Evolutionary conservation across 2,329 filamentous ascomycete genomes (phyloP).

Genomic region (Xylaria sp.): DNA sequence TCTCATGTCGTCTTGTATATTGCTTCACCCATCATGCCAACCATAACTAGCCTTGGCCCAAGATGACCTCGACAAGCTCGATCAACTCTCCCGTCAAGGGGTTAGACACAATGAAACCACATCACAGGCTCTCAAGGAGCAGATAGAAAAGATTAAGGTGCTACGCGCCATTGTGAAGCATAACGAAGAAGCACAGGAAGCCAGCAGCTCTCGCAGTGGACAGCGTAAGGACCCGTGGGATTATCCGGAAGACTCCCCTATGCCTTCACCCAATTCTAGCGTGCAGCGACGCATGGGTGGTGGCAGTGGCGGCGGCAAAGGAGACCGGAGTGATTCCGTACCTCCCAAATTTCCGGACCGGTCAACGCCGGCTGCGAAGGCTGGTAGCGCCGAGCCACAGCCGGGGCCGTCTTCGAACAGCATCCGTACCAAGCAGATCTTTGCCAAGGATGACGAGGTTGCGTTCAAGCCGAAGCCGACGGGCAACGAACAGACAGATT

Average conservation of each 20-base stretch:
- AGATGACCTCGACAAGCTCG: constrained; percentile 50
- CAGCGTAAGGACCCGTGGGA: constrained; percentile 54
- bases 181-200: constrained; percentile 50
- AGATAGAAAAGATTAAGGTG: constrained; percentile 53
- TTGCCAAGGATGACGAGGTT: constrained; percentile 71
- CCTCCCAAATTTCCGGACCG: constrained; percentile 62
- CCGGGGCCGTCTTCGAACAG: constrained; percentile 48
- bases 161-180: constrained; percentile 50
- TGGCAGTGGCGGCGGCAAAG: constrained; percentile 42
- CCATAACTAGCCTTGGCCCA: constrained; percentile 42
- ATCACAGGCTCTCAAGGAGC: constrained; percentile 27
- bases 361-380: constrained; percentile 48
- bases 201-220: constrained; percentile 45
- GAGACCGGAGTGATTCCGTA: constrained; percentile 60
- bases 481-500: constrained; percentile 64
- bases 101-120: constrained; percentile 48
- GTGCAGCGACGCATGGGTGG: constrained; percentile 51
- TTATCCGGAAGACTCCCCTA: constrained; percentile 56
- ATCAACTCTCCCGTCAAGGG: constrained; percentile 47
- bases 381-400: constrained; percentile 64
- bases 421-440: constrained; percentile 64
- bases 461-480: constrained; percentile 70
- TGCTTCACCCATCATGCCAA: constrained; percentile 40
- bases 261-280: constrained; percentile 53
- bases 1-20: constrained; percentile 23